phyloP scores from a whole-genome alignment of 345 rosid genomes.

The Euphorbia tirucalli region DNA sequence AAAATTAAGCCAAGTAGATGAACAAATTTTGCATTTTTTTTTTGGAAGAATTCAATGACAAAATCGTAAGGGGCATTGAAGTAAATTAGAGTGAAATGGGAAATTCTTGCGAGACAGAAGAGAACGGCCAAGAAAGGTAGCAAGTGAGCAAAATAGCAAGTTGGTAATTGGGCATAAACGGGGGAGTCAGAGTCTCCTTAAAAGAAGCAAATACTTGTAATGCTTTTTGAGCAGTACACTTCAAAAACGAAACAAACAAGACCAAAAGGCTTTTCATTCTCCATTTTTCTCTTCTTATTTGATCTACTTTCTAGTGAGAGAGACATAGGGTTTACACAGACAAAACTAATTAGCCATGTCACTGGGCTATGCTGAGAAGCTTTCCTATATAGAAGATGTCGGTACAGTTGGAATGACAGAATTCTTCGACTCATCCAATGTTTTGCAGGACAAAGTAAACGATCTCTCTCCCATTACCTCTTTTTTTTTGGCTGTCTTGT shows the following conservation, averaged over 20 bases:
- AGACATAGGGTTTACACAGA: constrained; percentile 8
- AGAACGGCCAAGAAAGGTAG: constrained; percentile 3
- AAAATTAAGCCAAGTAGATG: too few relatives aligned
- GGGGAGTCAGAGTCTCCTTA: constrained; percentile 54
- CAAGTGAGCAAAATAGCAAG: constrained; percentile 2
- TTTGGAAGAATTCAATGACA: neutral
- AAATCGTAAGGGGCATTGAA: neutral
- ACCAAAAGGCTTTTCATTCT: neutral
- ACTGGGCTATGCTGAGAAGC: constrained; percentile 97
- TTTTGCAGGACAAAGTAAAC: constrained; percentile 75
- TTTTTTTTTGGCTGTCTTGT: neutral
- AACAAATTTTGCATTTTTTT: too few relatives aligned
- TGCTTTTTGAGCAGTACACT: too few relatives aligned
- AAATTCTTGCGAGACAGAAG: constrained; percentile 1
- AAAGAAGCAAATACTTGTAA: constrained; percentile 31
- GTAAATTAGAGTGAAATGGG: neutral
- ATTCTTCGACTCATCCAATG: constrained; percentile 71
- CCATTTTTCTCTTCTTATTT: neutral
- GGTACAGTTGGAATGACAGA: constrained; percentile 96
- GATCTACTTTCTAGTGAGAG: constrained; percentile 7
- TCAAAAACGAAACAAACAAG: constrained; percentile 8
- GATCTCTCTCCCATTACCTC: neutral
- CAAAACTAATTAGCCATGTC: constrained; percentile 83
- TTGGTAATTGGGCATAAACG: constrained; percentile 15
- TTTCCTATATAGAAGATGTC: constrained; percentile 98